Conservation (phyloP, 345 rosid genomes). For the Salix caprea region DNA sequence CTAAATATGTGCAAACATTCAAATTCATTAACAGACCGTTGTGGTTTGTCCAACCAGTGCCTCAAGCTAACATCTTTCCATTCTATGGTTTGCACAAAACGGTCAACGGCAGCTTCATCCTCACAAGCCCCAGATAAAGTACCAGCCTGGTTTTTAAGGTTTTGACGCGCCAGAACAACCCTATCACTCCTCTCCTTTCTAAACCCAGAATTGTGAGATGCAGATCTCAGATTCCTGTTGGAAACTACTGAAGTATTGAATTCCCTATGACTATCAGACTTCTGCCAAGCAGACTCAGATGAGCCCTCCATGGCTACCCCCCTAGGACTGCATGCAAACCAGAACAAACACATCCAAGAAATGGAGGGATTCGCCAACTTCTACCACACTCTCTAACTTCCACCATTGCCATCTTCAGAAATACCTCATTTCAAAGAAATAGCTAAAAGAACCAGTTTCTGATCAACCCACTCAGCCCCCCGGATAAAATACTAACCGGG, state of each 20-base stretch:
- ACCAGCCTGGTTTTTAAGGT: conserved; percentile 47
- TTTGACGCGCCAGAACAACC: conserved; percentile 46
- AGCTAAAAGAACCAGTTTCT: conserved; percentile 14
- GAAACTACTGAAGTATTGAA: conserved; percentile 53
- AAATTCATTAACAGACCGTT: conserved; percentile 60
- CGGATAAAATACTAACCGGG: conserved; percentile 3
- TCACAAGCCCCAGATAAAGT: conserved; percentile 43
- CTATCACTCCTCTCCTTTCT: conserved; percentile 39
- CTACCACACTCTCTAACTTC: conserved; percentile 27
- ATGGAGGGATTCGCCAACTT: conserved; percentile 37
- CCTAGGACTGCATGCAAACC: conserved; percentile 36
- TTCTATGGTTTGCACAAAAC: conserved; percentile 50
- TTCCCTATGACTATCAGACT: conserved; percentile 53
- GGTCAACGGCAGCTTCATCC: conserved; percentile 49
- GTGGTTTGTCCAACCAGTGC: conserved; percentile 88
- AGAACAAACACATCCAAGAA: conserved; percentile 31
- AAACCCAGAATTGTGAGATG: conserved; percentile 31
- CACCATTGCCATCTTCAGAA: conserved; percentile 44
- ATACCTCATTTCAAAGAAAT: conserved; percentile 33
- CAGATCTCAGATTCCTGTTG: conserved; percentile 43
- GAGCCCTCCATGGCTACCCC: conserved; percentile 79
- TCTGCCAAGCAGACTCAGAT: conserved; percentile 63
- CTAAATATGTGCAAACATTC: conserved; percentile 93
- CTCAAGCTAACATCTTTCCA: conserved; percentile 94
- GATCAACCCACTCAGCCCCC: conserved; percentile 6